A percentile compares a stretch with the other conserved stretches of the same genome.
Evolutionary conservation across 192 early-diverging fungal genomes (phyloP).

Genomic region (Spizellomyces sp.): DNA sequence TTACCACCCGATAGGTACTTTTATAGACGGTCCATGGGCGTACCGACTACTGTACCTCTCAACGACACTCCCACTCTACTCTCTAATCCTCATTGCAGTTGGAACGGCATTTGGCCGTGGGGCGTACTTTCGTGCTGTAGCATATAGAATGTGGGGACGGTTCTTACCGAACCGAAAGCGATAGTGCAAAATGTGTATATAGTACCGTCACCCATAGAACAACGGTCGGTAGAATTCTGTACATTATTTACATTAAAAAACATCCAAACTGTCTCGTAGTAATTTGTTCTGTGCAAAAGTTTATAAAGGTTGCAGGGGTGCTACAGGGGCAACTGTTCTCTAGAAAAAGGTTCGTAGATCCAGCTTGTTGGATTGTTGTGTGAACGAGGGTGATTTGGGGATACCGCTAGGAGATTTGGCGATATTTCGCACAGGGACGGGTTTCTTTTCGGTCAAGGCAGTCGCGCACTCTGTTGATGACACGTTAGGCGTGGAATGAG

Average conservation of each 20-base stretch:
- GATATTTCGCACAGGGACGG: slow-evolving; percentile 16
- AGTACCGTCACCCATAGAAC: too few relatives aligned
- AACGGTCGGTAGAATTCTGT: too few relatives aligned
- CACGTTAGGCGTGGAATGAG: background rate
- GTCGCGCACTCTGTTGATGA: slow-evolving; percentile 22
- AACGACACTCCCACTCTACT: slow-evolving; percentile 34
- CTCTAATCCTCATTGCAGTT: slow-evolving; percentile 30
- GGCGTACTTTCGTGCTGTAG: slow-evolving; percentile 34
- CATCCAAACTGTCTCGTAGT: too few relatives aligned
- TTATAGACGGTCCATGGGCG: slow-evolving; percentile 32
- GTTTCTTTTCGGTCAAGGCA: slow-evolving; percentile 34
- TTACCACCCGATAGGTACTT: slow-evolving; percentile 14
- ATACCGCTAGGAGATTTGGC: background rate
- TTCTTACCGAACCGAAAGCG: slow-evolving; percentile 16
- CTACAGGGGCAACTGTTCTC: too few relatives aligned
- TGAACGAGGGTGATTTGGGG: too few relatives aligned
- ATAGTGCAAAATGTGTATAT: too few relatives aligned
- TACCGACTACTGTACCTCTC: slow-evolving; percentile 33
- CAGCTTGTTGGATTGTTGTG: too few relatives aligned
- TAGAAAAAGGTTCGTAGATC: too few relatives aligned
- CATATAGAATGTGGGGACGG: slow-evolving; percentile 35
- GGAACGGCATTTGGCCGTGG: slow-evolving; percentile 39
- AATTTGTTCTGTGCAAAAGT: too few relatives aligned
- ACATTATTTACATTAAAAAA: too few relatives aligned
- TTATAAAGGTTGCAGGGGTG: too few relatives aligned